Base-by-base conservation (phyloP, 805 yeast species). In the Starmerella kuoi region DNA sequence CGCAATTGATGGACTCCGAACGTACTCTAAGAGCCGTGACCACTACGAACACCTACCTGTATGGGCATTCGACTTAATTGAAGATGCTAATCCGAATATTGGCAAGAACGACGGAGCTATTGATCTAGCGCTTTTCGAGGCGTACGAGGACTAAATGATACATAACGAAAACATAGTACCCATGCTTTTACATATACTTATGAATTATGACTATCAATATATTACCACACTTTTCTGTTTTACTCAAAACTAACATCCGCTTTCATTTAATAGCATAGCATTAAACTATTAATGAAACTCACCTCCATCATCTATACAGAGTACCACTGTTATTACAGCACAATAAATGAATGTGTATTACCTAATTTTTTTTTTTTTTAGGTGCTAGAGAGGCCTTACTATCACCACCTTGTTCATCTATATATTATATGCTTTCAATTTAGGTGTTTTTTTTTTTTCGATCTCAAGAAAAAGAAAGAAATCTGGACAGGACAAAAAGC, bases 41-140 rank as follows among this genome's bases (percentile, higher is more conserved):
- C 27, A 35, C 7, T 63, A 63, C 47, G 47, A 57, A 11, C 68
- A 64, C 25, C 63, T 72, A 43, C 61, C 55, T 20, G 52, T 68
- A 35, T 66, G 70, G 45, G 62, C 74, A 11, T 74, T 75, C 57
- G 83, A 76, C 49, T 53, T 75, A 49, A 64, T 76, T 35, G 80
- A 76, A 51, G 80, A 76, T 41, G 62, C 77, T 1, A 70, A 64
- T 47, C 71, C 76, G 1, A 51, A 60, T 5, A 60, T 64, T 44
- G 62, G 69, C 5, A 47, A 63, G 23, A 74, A 75, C 54, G 80
- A 76, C 50, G 66, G 72, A 0, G 69, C 79, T 2, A 55, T 76
- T 15, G 70, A 70, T 43, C 57, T 77, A 40, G 69, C 73, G 15
- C 58, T 69, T 41, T 76, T 76, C 55, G 78, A 72, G 40, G 67